Conservation (phyloP, 2,329 filamentous ascomycete genomes). For the Pseudogymnoascus sp. region DNA sequence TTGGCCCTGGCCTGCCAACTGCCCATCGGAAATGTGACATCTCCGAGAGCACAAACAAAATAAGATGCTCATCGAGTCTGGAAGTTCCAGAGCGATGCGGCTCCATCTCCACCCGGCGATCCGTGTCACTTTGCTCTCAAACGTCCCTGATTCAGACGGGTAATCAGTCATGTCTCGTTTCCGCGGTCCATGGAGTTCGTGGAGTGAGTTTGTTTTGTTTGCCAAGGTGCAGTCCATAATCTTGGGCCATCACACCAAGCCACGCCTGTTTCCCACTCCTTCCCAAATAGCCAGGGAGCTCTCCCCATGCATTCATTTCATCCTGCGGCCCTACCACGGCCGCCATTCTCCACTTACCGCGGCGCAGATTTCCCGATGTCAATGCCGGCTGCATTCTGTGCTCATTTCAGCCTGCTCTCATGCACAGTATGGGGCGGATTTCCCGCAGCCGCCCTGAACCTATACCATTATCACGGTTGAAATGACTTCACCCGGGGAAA, state of each 20-base stretch:
- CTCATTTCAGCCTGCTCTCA: not conserved
- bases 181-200: not conserved
- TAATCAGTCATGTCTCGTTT: not conserved
- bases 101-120: constrained; percentile 4
- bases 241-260: not conserved
- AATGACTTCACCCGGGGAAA: not conserved
- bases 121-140: not conserved
- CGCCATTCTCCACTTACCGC: not conserved
- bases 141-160: too few species aligned
- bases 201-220: not conserved
- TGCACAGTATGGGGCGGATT: not conserved
- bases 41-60: not conserved
- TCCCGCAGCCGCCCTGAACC: not conserved
- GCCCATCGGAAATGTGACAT: not conserved
- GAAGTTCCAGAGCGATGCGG: not conserved
- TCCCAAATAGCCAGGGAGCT: not conserved
- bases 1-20: not conserved
- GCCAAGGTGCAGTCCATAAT: not conserved
- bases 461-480: not conserved
- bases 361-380: not conserved
- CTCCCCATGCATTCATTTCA: not conserved
- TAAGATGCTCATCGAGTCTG: not conserved
- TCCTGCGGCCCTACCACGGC: not conserved
- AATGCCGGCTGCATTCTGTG: not conserved
- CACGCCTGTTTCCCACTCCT: not conserved